Evolutionary conservation across 768 basidiomycete genomes (phyloP), one percentile per base, ranked within the genome.

Genomic region (Russula vinacea): DNA sequence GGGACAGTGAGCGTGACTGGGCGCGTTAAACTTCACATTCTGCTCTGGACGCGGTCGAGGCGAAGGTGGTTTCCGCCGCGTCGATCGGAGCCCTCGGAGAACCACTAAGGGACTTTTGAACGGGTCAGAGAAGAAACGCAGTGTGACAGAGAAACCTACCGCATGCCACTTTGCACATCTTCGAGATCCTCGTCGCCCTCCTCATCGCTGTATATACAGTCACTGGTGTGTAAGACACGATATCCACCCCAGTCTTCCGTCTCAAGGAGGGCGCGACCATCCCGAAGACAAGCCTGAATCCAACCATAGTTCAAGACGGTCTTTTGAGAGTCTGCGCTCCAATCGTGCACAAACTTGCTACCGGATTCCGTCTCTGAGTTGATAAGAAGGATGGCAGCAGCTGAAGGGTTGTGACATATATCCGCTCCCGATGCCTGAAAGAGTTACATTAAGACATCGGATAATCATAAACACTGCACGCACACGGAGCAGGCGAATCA

Each of bases 361-460:
- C 87, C 87, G 47, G 80, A 78, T n/a, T 75, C 70, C 0, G 82
- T 78, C 19, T 74, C 73, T 1, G 81, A 72, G 66, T 88, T 82
- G 8, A 90, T 84, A 5, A 90, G 74, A 51, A 89, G 82, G 29
- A 89, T 75, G 22, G 79, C 73, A 0, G 88, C 82, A 56, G 80
- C 76, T 52, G 76, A 79, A 10, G 83, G 80, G 62, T 82, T 80
- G 56, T 75, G 78, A 62, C 77, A 78, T 52, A 86, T 80, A 19
- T 73, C 62, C 4, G 84, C 88, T 37, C 87, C 87, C 16, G 80
- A 76, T 72, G 75, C 79, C 87, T 88, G 10, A 32, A 61, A 16
- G 24, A 14, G 45, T 47, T n/a, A 37, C 47, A 32, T 44, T 13
- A 3, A 13, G 35, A 42, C n/a, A 53, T 56, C 55, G 51, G 58